Evolutionary conservation across 2,329 filamentous ascomycete species (phyloP).

Genomic region (Colletotrichum somersetense): DNA sequence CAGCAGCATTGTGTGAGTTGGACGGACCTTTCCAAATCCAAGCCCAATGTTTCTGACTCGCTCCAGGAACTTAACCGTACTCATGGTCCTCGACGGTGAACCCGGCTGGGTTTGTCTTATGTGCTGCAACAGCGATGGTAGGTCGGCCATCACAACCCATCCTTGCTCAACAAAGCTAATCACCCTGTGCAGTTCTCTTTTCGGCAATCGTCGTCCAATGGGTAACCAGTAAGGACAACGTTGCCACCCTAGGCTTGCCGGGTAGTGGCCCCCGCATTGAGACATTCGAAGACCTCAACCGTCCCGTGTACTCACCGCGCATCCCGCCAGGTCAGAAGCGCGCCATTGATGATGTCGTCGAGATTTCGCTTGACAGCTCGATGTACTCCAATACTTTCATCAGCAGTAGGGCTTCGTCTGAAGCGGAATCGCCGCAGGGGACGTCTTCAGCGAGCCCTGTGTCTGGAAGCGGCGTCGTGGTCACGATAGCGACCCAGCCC

Average conservation of each 20-base stretch:
- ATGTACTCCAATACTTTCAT: conserved; percentile 7
- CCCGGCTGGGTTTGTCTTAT: conserved; percentile 75
- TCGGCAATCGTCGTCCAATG: conserved; percentile 72
- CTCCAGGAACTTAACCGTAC: conserved; percentile 67
- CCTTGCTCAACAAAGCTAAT: conserved; percentile 2
- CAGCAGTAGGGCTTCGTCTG: conserved; percentile 28
- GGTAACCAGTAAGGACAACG: conserved; percentile 64
- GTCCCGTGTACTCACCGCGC: conserved; percentile 28
- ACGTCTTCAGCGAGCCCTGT: not conserved
- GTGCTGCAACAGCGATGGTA: conserved; percentile 74
- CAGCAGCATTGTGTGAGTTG: conserved; percentile 68
- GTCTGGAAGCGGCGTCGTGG: conserved; percentile 46
- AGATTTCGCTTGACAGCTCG: conserved; percentile 42
- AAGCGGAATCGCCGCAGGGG: not conserved
- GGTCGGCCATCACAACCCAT: conserved; percentile 43
- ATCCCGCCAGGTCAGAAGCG: conserved; percentile 44
- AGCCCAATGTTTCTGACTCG: conserved; percentile 18
- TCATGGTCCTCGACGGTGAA: conserved; percentile 71
- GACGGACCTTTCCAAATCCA: conserved; percentile 9
- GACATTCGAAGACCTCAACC: conserved; percentile 18
- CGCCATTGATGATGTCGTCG: conserved; percentile 45
- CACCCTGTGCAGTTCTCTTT: conserved; percentile 63
- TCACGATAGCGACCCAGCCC: conserved; percentile 55
- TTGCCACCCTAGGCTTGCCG: conserved; percentile 44
- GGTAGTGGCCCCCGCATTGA: conserved; percentile 17